phyloP scores from a whole-genome alignment of 1,139 yeast species.

The Magnusiomyces tetraspermus region DNA sequence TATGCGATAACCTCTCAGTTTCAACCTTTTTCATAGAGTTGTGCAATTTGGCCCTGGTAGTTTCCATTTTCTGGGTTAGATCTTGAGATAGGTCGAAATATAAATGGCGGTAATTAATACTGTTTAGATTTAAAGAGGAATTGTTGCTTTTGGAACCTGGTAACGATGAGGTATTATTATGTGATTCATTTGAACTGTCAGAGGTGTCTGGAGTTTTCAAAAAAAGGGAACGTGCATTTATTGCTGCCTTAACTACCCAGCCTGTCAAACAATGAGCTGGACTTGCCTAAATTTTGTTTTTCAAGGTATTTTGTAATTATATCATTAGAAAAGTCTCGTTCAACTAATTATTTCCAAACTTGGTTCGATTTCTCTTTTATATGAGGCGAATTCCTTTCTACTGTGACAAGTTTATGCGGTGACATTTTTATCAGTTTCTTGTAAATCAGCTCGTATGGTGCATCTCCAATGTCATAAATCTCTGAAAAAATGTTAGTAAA shows the following conservation, averaged over 20 bases:
- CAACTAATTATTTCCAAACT: not conserved
- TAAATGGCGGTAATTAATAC: not conserved
- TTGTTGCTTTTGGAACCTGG: not conserved
- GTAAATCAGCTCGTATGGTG: not conserved
- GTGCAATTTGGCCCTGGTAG: not conserved
- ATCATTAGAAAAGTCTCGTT: not conserved
- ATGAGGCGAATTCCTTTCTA: conserved; percentile 5
- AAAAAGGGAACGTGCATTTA: too few relatives aligned
- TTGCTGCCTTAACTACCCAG: too few relatives aligned
- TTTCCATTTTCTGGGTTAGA: not conserved
- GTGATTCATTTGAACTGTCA: not conserved
- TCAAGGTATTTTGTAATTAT: not conserved
- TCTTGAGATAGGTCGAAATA: conserved; percentile 1
- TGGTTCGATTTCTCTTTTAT: not conserved
- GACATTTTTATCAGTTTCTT: not conserved
- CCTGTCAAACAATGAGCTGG: not conserved
- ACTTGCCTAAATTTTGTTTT: not conserved
- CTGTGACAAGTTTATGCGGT: not conserved
- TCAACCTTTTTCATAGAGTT: conserved; percentile 1
- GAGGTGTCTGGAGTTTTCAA: too few relatives aligned
- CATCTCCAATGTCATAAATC: conserved; percentile 2
- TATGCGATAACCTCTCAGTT: not conserved
- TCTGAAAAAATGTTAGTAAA: not conserved
- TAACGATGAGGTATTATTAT: not conserved
- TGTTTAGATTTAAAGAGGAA: not conserved